A percentile compares a stretch with the other conserved stretches of the same genome.
These are phyloP conservation scores for Choanephora cucurbitarum DNA, from an alignment of 371 early-diverging fungal species.

Conservation along the genomic window DNA sequence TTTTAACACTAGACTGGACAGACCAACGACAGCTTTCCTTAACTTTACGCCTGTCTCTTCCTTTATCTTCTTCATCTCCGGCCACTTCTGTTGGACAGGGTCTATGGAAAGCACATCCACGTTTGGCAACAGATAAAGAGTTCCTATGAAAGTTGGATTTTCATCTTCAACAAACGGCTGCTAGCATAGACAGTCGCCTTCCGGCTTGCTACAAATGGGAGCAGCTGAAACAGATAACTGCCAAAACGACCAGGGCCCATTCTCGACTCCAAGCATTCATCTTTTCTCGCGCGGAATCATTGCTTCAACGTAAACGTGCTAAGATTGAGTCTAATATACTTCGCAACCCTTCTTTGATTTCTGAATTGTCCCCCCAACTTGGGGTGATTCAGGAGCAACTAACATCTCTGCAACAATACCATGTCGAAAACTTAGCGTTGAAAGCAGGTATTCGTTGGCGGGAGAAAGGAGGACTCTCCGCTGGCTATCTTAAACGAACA, in stretches of 20 bases:
- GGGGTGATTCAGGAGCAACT: background rate
- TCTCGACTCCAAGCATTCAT: background rate
- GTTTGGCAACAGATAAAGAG: too few relatives aligned
- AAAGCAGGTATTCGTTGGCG: conserved; percentile 5
- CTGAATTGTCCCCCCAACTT: background rate
- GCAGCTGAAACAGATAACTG: too few relatives aligned
- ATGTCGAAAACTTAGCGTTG: background rate
- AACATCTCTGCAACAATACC: conserved; percentile 3
- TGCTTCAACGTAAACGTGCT: conserved; percentile 3
- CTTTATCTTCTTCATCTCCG: background rate
- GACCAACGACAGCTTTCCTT: background rate
- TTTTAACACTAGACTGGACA: too few relatives aligned
- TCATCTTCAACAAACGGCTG: too few relatives aligned
- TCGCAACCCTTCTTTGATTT: conserved; percentile 9
- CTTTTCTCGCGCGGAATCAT: background rate
- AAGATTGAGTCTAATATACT: conserved; percentile 10
- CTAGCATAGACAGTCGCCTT: too few relatives aligned
- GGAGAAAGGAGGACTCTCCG: conserved; percentile 7
- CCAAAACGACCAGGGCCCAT: too few relatives aligned
- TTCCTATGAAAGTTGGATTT: too few relatives aligned
- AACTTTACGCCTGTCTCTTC: background rate
- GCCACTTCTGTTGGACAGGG: background rate
- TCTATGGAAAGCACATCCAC: background rate
- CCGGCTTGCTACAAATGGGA: too few relatives aligned
- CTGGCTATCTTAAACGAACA: conserved; percentile 4